Evolutionary conservation across 2,329 filamentous ascomycete species (phyloP), one percentile per base, ranked within the genome.

Genomic region (Colletotrichum aenigma): DNA sequence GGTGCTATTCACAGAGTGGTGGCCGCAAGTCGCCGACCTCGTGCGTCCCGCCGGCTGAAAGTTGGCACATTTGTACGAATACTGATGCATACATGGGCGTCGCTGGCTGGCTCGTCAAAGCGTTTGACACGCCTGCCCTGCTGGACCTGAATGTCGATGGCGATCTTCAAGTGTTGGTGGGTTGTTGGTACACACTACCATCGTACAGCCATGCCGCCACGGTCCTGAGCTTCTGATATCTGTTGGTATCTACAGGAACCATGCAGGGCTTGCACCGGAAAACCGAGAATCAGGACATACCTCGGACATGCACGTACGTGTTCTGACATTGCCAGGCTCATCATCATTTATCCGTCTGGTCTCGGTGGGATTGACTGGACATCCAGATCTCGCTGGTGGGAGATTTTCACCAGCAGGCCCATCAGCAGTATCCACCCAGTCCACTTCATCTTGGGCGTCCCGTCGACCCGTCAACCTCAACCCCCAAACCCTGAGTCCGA

Each of bases 291-390:
- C 43, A 52, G 43, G 43, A 52, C 43, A 65, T 48, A n/a, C 38
- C 62, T 52, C 34, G 55, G 66, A 48, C 67, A 60, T 58, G 67
- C 70, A 70, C 36, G 56, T 67, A 61, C 68, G 38, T 32, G 38
- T 66, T 36, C 21, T 34, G 58, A 65, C 64, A 67, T 73, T 73
- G 34, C 21, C 64, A 64, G 56, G 73, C 64, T 68, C 70, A 65
- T 73, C 43, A 24, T 75, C 73, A 73, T 43, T 62, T 73, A 68
- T 34, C 64, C 16, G 60, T 61, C 21, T 60, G 43, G 26, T n/a
- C 56, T 72, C 21, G 28, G 10, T 62, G 24, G 34, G 38, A 43
- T 38, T 34, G 52, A 66, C 36, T 52, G 71, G 60, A 56, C 68
- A 36, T 65, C n/a, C 52, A 66, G 32, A 75, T 75, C 15, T 36